Evolutionary conservation across 768 basidiomycete genomes (phyloP).

Genomic region (Hypholoma sublateritium): DNA sequence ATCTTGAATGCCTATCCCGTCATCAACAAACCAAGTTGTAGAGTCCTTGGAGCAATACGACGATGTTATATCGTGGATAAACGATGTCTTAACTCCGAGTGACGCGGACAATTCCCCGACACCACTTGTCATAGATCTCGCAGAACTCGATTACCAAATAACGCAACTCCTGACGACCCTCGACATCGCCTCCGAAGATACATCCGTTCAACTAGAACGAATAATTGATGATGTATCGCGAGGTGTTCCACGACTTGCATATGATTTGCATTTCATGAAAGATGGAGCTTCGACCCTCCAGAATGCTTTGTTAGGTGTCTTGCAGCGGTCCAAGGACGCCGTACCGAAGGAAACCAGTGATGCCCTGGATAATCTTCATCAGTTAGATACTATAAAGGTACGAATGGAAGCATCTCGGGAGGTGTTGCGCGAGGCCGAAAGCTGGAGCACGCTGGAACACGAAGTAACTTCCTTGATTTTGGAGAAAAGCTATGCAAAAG

Average conservation of each 20-base stretch:
- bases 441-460: conserved; percentile 92
- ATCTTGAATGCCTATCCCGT: conserved; percentile 26
- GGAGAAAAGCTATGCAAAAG: conserved; percentile 81
- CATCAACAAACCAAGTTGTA: conserved; percentile 43
- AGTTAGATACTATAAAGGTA: conserved; percentile 79
- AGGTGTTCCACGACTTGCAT: conserved; percentile 85
- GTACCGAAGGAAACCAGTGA: conserved; percentile 57
- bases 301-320: conserved; percentile 59
- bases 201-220: conserved; percentile 81
- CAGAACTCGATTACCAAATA: conserved; percentile 70
- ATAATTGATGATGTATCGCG: conserved; percentile 92
- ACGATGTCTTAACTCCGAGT: conserved; percentile 51
- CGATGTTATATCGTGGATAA: conserved; percentile 72
- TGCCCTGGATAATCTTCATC: conserved; percentile 75
- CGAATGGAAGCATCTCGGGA: conserved; percentile 89
- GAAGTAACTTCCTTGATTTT: conserved; percentile 86
- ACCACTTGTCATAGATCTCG: conserved; percentile 37
- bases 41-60: conserved; percentile 59
- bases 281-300: conserved; percentile 85
- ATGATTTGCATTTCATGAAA: conserved; percentile 97
- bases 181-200: conserved; percentile 87
- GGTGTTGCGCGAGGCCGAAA: conserved; percentile 92
- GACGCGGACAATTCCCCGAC: conserved; percentile 27
- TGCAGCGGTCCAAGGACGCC: conserved; percentile 50
- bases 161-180: conserved; percentile 75